Conservation (phyloP, 176 grass and related monocot species). For the Eragrostis curvula region DNA sequence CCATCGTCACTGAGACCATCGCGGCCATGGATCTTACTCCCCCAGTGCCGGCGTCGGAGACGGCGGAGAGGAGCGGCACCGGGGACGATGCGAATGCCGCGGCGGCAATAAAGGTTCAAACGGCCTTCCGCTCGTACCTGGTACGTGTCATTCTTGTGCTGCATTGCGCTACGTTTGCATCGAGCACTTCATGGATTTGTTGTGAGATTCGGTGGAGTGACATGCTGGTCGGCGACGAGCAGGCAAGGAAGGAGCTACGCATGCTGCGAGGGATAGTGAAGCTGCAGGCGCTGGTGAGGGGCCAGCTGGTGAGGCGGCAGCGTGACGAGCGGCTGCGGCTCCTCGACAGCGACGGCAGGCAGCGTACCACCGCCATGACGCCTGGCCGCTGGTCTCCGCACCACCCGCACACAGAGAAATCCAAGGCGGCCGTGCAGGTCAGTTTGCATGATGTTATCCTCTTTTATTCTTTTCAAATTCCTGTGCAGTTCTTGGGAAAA, state of each 20-base stretch:
- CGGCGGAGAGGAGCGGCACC: background rate
- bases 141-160: slow-evolving; percentile 23
- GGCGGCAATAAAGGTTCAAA: slow-evolving; percentile 62
- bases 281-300: slow-evolving; percentile 78
- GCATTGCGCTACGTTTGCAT: background rate
- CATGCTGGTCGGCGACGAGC: background rate
- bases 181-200: background rate
- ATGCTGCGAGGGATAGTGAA: slow-evolving; percentile 70
- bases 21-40: background rate
- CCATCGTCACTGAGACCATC: background rate
- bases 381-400: slow-evolving; percentile 44
- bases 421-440: no score
- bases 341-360: slow-evolving; percentile 21
- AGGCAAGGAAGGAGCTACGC: slow-evolving; percentile 79
- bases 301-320: slow-evolving; percentile 59
- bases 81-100: background rate
- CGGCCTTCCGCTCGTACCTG: slow-evolving; percentile 70
- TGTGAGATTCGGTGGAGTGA: background rate
- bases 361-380: background rate
- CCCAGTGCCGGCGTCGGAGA: background rate
- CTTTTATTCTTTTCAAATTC: no score
- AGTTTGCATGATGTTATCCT: no score
- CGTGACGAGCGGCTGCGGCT: slow-evolving; percentile 40
- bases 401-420: slow-evolving; percentile 13
- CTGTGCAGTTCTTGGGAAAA: no score